Conservation (phyloP, 2,329 filamentous ascomycete species). For the Trichoderma oligosporum region DNA sequence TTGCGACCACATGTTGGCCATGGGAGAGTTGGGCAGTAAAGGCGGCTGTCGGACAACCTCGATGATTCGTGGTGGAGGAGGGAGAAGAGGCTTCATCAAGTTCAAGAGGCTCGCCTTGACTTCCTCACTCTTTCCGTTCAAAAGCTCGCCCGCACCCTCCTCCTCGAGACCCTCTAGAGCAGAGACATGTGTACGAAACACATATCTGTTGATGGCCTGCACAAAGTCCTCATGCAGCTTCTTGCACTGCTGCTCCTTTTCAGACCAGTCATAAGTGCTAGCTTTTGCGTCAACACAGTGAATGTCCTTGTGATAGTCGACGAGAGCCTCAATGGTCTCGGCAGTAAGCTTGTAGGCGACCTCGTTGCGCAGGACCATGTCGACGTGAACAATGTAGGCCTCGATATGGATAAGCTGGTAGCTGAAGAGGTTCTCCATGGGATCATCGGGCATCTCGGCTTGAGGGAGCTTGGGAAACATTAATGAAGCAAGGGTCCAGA, state of each 20-base stretch:
- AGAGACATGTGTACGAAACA: slow-evolving; percentile 82
- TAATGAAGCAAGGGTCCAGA: slow-evolving; percentile 90
- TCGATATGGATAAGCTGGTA: slow-evolving; percentile 91
- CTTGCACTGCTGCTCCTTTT: slow-evolving; percentile 94
- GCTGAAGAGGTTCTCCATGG: slow-evolving; percentile 86
- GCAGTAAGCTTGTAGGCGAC: slow-evolving; percentile 96
- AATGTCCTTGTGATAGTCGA: slow-evolving; percentile 94
- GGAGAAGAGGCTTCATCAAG: slow-evolving; percentile 83
- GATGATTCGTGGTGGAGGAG: slow-evolving; percentile 80
- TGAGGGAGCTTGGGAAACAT: slow-evolving; percentile 91
- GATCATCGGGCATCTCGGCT: slow-evolving; percentile 74
- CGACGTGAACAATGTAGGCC: slow-evolving; percentile 97
- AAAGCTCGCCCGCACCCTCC: slow-evolving; percentile 88
- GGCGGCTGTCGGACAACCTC: slow-evolving; percentile 85
- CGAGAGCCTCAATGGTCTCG: slow-evolving; percentile 87
- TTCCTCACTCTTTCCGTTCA: slow-evolving; percentile 86
- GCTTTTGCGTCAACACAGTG: slow-evolving; percentile 88
- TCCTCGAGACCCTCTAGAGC: slow-evolving; percentile 95
- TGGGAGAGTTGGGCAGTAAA: slow-evolving; percentile 77
- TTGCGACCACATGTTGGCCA: slow-evolving; percentile 78
- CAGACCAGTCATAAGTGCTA: slow-evolving; percentile 88
- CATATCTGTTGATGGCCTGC: slow-evolving; percentile 94
- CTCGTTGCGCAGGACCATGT: slow-evolving; percentile 97
- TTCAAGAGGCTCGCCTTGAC: slow-evolving; percentile 83
- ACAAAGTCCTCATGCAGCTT: slow-evolving; percentile 96